phyloP scores from a whole-genome alignment of 148 eudicot genomes.

The Vaccinium myrtillus region DNA sequence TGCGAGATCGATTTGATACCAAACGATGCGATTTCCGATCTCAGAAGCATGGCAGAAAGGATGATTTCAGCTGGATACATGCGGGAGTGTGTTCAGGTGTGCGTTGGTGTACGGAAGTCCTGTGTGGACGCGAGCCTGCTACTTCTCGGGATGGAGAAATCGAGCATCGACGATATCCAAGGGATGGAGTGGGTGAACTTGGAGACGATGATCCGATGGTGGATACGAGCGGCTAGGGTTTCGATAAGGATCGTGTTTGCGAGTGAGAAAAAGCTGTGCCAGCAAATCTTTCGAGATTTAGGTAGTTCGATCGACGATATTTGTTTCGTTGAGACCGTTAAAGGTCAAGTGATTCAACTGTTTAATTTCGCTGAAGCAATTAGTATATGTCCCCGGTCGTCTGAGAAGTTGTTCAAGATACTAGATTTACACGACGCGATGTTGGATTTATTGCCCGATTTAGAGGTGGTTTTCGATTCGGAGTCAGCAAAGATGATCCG shows the following conservation, averaged over 20 bases:
- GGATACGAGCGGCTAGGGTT: conserved; percentile 76
- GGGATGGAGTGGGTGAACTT: conserved; percentile 57
- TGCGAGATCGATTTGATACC: conserved; percentile 69
- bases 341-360: conserved; percentile 64
- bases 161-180: conserved; percentile 63
- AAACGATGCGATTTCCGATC: conserved; percentile 45
- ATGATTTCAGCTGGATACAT: conserved; percentile 70
- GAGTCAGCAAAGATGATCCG: conserved; percentile 60
- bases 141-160: conserved; percentile 63
- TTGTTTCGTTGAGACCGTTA: conserved; percentile 70
- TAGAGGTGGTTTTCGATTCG: conserved; percentile 62
- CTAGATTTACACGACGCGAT: conserved; percentile 75
- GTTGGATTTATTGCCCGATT: conserved; percentile 68
- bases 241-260: conserved; percentile 64
- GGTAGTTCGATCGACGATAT: conserved; percentile 35
- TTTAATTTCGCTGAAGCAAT: conserved; percentile 76
- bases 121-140: conserved; percentile 54
- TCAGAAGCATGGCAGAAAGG: conserved; percentile 64
- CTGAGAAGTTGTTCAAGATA: conserved; percentile 84
- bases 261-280: conserved; percentile 60
- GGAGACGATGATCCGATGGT: conserved; percentile 65
- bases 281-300: conserved; percentile 55
- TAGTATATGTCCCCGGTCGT: conserved; percentile 66
- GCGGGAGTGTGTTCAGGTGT: conserved; percentile 75
- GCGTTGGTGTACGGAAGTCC: conserved; percentile 62